Percentiles rank a stretch among this genome's conserved stretches.
phyloP scores from a whole-genome alignment of 306 rosid genomes.

The Nissolia schottii region DNA sequence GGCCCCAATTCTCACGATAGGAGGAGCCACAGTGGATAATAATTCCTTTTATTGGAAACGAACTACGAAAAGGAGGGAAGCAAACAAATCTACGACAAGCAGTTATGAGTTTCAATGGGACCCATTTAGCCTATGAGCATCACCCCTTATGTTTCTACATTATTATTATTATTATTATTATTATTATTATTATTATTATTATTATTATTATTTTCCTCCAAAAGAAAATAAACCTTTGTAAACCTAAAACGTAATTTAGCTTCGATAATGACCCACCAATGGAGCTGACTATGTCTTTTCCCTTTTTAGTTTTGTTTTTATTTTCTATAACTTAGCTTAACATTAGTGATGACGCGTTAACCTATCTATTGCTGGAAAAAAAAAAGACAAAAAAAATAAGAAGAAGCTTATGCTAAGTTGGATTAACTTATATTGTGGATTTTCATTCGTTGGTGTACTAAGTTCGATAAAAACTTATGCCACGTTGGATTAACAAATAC shows the following conservation, averaged over 20 bases:
- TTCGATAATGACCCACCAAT: not conserved
- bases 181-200: not conserved
- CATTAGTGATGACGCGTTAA: not conserved
- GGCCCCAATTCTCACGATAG: not conserved
- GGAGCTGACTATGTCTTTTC: not conserved
- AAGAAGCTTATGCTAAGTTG: not conserved
- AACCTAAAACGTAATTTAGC: not conserved
- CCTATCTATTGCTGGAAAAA: not conserved
- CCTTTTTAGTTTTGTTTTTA: not conserved
- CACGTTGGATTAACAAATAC: too few species aligned
- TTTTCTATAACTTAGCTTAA: not conserved
- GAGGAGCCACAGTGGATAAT: not conserved
- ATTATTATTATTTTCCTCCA: not conserved
- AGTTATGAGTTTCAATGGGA: conserved; percentile 21
- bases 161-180: not conserved
- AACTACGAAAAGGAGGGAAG: conserved; percentile 1
- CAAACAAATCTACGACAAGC: not conserved
- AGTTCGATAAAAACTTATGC: too few species aligned
- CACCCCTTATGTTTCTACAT: not conserved
- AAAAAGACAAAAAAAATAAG: too few species aligned
- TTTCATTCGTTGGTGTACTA: not conserved
- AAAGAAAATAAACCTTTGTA: too few species aligned
- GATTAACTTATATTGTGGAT: not conserved
- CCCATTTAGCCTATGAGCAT: conserved; percentile 22
- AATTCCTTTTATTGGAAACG: not conserved